Evolutionary conservation across 2,329 filamentous ascomycete species (phyloP), one percentile per base, ranked within the genome.

Genomic region (Penicillium crustosum): DNA sequence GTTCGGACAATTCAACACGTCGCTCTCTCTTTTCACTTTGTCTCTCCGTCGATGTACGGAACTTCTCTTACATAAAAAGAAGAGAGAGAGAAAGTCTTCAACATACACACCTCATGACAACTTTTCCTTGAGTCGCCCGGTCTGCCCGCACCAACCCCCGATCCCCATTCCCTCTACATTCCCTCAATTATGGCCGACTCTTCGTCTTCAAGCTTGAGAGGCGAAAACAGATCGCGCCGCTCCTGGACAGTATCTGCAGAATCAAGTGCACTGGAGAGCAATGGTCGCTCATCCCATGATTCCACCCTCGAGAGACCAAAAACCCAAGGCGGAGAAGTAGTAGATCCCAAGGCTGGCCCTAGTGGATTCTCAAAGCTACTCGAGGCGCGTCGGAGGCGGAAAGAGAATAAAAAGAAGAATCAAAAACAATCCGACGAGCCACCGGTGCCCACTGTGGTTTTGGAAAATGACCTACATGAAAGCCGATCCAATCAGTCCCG

Each of bases 311-410:
- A 78, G 51, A 67, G 71, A 61, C 72, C 70, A 3, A 77, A 74
- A 59, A 71, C 72, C 29, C 71, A 75, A 47, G 74, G 74, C 53
- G 73, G 75, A 44, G 76, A 73, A 27, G 60, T 38, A 10, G 58
- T 72, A 49, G 74, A 74, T 61, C 70, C 73, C 61, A 76, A 75
- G 66, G 71, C 73, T 60, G 69, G 70, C 43, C 61, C 70, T 47
- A 78, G 75, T 63, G 79, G 81, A 53, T 77, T 86, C 61, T 80
- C 82, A 12, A 83, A 80, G 62, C 70, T 86, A 55, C 77, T 84
- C 53, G 71, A 75, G 27, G 72, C 74, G 31, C 72, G 75, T 49
- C 71, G 73, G 35, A 75, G 73, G 68, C 78, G 78, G 57, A 80
- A 78, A 62, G 78, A 80, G 64, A 70, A 67, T 31, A 62, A 67